Evolutionary conservation across 352 stramenopile species (phyloP), one percentile per base, ranked within the genome.

Genomic region (Phytophthora tentaculata): DNA sequence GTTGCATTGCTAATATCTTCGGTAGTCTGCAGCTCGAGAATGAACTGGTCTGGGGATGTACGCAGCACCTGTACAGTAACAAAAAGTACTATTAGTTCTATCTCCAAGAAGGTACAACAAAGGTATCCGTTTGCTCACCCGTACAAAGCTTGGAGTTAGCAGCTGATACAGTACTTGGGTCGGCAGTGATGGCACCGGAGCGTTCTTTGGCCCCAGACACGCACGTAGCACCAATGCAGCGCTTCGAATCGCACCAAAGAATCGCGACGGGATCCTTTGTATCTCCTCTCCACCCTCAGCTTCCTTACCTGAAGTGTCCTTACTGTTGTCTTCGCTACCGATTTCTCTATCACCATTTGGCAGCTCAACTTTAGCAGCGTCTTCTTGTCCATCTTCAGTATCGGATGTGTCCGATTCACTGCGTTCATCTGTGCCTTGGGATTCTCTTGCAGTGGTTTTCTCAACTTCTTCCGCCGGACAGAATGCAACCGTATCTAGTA

Each of bases 151-250:
- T 53, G 86, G 88, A 8, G 86, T 94, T 51, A 94, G 65, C 23
- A 96, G 73, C 58, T 96, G 88, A 65, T 86, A 83, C 20, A 96
- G 66, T 20, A 94, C 84, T 68, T 85, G 81, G n/a, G 68, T 75
- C 8, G 74, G 59, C 20, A 82, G 52, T 19, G 56, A 60, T 22
- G 68, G 35, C 13, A 23, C 9, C 8, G 26, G 48, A 26, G 23
- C 52, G 62, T 54, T 62, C 22, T 75, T 80, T n/a, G 89, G 73
- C 14, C 61, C 76, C 41, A 93, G 22, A 65, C 81, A 93, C 5
- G 78, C 77, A 16, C 82, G 77, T 20, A 95, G 56, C 16, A 85
- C 80, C 29, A 88, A 64, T 14, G 86, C 82, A 57, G 85, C 77
- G 32, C 75, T 80, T 59, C 81, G 78, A 53, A 92, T 79, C 29